Evolutionary conservation across 768 basidiomycete species (phyloP).

Genomic region (Pulveroboletus sp.): DNA sequence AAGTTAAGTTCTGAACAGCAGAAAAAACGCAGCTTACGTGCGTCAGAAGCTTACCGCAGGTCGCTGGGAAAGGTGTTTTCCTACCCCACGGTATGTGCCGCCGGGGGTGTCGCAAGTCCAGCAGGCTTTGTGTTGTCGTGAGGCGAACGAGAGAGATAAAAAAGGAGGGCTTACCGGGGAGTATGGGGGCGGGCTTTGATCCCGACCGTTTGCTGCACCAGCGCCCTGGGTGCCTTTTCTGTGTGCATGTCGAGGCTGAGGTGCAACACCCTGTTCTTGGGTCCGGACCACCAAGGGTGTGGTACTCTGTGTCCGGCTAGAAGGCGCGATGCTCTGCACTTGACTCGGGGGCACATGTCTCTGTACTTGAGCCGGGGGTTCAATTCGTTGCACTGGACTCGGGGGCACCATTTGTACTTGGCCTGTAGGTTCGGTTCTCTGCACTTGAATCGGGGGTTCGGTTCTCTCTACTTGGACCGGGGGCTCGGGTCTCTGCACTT

Average conservation of each 20-base stretch:
- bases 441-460: too few species aligned
- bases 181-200: slow-evolving; percentile 22
- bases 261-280: neutral
- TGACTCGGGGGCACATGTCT: neutral
- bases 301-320: neutral
- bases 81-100: slow-evolving; percentile 5
- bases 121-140: neutral
- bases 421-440: neutral
- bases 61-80: neutral
- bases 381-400: neutral
- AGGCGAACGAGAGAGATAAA: neutral
- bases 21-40: neutral
- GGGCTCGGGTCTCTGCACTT: neutral
- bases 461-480: neutral
- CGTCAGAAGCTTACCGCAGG: neutral
- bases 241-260: slow-evolving; percentile 4
- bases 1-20: slow-evolving; percentile 1
- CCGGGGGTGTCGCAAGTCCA: slow-evolving; percentile 1
- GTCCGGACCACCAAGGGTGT: neutral
- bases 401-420: neutral
- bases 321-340: neutral
- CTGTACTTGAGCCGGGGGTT: neutral
- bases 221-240: neutral
- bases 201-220: neutral
- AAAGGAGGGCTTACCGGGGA: slow-evolving; percentile 17